Evolutionary conservation across 345 rosid genomes (phyloP).

Genomic region (Rhodamnia argentea): DNA sequence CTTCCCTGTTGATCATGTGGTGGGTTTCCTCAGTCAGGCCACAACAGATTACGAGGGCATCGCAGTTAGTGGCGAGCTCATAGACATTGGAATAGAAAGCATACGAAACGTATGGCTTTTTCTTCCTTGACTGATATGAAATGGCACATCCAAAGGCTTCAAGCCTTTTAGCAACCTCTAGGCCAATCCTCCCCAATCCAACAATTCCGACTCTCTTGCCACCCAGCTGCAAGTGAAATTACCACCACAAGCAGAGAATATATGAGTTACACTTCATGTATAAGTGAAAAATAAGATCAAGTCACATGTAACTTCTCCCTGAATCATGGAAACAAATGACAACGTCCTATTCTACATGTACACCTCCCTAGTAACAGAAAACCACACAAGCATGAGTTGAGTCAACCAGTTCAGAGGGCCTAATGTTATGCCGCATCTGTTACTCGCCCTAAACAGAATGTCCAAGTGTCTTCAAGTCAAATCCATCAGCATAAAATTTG

Average conservation of each 20-base stretch:
- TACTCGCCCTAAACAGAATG: background rate
- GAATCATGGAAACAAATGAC: background rate
- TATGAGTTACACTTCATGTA: background rate
- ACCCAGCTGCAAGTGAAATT: constrained; percentile 13
- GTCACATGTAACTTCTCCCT: background rate
- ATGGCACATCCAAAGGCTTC: constrained; percentile 37
- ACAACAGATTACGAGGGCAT: constrained; percentile 35
- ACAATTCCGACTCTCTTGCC: constrained; percentile 39
- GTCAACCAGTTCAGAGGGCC: background rate
- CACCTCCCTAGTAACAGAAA: background rate
- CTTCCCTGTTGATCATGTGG: constrained; percentile 42
- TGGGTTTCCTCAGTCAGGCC: constrained; percentile 28
- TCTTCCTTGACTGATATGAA: constrained; percentile 31
- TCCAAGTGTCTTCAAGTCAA: background rate
- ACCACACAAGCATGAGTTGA: background rate
- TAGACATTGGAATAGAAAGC: constrained; percentile 18
- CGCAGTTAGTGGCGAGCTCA: constrained; percentile 30
- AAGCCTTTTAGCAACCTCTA: constrained; percentile 30
- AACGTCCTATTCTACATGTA: background rate
- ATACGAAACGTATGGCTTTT: constrained; percentile 20
- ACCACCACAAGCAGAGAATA: background rate
- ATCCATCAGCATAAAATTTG: too few species aligned
- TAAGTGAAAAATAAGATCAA: background rate
- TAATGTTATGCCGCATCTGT: background rate
- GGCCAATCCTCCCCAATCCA: constrained; percentile 43